Evolutionary conservation across 192 early-diverging fungal genomes (phyloP).

Genomic region (Rhizophagus sp.): DNA sequence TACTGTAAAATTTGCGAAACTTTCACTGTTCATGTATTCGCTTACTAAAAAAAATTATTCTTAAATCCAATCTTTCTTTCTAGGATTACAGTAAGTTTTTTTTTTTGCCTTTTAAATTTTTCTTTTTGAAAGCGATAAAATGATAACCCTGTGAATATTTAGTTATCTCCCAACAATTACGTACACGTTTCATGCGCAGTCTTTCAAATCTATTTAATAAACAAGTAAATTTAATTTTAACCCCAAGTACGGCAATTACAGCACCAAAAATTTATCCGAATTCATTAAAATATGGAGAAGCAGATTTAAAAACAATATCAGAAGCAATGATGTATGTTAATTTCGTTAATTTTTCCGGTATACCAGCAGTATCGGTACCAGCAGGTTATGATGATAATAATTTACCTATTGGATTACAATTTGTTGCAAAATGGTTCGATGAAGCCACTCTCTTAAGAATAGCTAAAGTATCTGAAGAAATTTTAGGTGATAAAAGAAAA

Average conservation of each 20-base stretch:
- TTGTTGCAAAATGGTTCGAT: slow-evolving; percentile 69
- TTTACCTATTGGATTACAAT: slow-evolving; percentile 67
- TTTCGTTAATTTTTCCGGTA: slow-evolving; percentile 65
- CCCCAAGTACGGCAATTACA: slow-evolving; percentile 58
- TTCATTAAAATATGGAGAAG: slow-evolving; percentile 50
- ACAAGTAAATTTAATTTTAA: slow-evolving; percentile 61
- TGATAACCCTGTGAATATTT: slow-evolving; percentile 19
- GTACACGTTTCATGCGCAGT: slow-evolving; percentile 55
- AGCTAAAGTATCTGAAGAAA: slow-evolving; percentile 54
- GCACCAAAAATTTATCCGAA: slow-evolving; percentile 52
- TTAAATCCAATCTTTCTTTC: slow-evolving; percentile 33
- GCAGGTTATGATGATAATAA: slow-evolving; percentile 54
- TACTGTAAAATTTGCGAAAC: slow-evolving; percentile 12
- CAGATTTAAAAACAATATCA: slow-evolving; percentile 49
- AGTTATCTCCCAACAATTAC: slow-evolving; percentile 50
- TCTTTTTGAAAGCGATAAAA: background rate
- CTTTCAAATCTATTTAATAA: slow-evolving; percentile 51
- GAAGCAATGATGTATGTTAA: slow-evolving; percentile 60
- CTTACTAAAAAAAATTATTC: slow-evolving; percentile 19
- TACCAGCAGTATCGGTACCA: slow-evolving; percentile 64
- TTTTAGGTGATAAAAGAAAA: slow-evolving; percentile 38
- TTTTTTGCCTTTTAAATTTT: background rate
- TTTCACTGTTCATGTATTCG: slow-evolving; percentile 41
- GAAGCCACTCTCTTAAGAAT: slow-evolving; percentile 64
- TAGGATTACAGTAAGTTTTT: slow-evolving; percentile 33